Conservation (phyloP, 1,284 basidiomycete species). For the Leccinum solheimii region DNA sequence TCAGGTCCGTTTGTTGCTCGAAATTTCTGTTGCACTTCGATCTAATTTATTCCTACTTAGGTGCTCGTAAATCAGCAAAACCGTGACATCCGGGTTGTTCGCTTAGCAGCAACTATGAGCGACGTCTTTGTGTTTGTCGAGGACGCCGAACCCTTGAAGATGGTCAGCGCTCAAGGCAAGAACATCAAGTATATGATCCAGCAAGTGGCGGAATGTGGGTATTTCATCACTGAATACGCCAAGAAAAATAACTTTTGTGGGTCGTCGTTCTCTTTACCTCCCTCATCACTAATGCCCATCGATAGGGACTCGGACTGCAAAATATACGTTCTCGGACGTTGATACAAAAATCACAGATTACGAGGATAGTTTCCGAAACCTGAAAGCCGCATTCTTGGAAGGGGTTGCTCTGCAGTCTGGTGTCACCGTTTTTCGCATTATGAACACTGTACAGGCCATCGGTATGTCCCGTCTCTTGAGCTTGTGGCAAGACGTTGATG, state of each 20-base stretch:
- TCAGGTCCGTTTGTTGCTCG: constrained; percentile 8
- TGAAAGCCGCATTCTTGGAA: constrained; percentile 22
- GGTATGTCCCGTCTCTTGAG: constrained; percentile 1
- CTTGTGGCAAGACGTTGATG: not conserved
- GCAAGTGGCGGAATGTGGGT: constrained; percentile 30
- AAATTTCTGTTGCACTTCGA: not conserved
- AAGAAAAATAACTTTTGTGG: constrained; percentile 23
- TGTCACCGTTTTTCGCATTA: constrained; percentile 21
- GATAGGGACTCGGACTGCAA: constrained; percentile 17
- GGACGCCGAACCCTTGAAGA: constrained; percentile 11
- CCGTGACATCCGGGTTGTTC: constrained; percentile 14
- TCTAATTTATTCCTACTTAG: constrained; percentile 1
- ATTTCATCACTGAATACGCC: constrained; percentile 28
- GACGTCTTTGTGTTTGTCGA: constrained; percentile 18
- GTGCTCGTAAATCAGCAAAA: constrained; percentile 21
- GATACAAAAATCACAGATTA: constrained; percentile 20
- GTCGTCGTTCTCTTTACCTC: not conserved
- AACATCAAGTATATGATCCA: constrained; percentile 16
- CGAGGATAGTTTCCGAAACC: constrained; percentile 19
- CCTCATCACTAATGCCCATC: not conserved
- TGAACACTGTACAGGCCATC: constrained; percentile 19
- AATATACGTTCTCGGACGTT: constrained; percentile 22
- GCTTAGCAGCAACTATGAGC: constrained; percentile 16
- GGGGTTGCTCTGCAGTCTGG: constrained; percentile 16
- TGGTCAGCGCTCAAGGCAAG: constrained; percentile 3